These are phyloP conservation scores for Tubosaeta sp. DNA, from an alignment of 768 basidiomycete species.

Conservation along the genomic window DNA sequence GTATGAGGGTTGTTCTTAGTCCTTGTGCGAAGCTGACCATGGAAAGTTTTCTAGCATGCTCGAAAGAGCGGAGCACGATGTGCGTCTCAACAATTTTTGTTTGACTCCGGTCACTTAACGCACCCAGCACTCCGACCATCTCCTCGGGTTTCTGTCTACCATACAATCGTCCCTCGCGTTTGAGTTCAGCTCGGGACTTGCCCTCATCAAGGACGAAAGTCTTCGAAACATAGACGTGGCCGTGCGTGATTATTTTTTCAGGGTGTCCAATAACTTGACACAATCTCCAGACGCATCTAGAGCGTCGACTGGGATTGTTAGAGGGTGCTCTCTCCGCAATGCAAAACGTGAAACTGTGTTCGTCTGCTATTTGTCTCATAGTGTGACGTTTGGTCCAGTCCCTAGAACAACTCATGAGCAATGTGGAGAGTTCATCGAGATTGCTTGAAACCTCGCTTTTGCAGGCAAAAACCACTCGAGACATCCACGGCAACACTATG, in stretches of 20 bases:
- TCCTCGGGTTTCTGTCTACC: slow-evolving; percentile 21
- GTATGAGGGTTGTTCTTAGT: slow-evolving; percentile 13
- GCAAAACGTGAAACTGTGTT: slow-evolving; percentile 26
- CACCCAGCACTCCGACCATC: slow-evolving; percentile 25
- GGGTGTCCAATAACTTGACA: slow-evolving; percentile 5
- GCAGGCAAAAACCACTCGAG: slow-evolving; percentile 30
- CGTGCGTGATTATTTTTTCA: slow-evolving; percentile 15
- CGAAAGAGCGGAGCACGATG: slow-evolving; percentile 20
- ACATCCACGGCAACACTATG: slow-evolving; percentile 35
- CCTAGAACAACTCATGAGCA: slow-evolving; percentile 13
- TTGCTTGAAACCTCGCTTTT: slow-evolving; percentile 30
- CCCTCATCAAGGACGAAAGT: slow-evolving; percentile 26
- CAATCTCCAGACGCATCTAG: slow-evolving; percentile 26
- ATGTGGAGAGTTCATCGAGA: slow-evolving; percentile 20
- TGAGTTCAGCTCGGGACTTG: slow-evolving; percentile 22
- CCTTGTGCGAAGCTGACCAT: slow-evolving; percentile 12
- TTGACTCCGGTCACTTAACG: not conserved
- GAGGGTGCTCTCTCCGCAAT: slow-evolving; percentile 22
- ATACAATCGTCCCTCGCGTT: slow-evolving; percentile 22
- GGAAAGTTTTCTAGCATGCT: slow-evolving; percentile 24
- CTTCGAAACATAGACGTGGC: slow-evolving; percentile 24
- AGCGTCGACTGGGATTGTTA: slow-evolving; percentile 25
- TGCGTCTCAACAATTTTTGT: slow-evolving; percentile 6
- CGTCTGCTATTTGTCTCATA: slow-evolving; percentile 7
- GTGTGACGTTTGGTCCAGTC: slow-evolving; percentile 20